Evolutionary conservation across 345 rosid genomes (phyloP), one percentile per base, ranked within the genome.

Genomic region (Microthlaspi erraticum): DNA sequence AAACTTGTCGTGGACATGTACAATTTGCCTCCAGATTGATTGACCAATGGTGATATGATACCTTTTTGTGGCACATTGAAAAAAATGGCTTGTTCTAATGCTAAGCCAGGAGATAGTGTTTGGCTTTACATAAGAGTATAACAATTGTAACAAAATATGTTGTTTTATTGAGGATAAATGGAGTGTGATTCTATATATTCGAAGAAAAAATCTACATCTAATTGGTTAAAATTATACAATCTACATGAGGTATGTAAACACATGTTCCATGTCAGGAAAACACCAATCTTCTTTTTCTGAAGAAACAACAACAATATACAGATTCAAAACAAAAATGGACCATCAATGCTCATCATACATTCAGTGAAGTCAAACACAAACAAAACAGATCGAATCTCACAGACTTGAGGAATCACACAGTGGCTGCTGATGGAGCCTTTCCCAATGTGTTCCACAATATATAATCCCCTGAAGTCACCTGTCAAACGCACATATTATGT

Each of bases 361-460:
- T 52, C 42, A n/a, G 8, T 19, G n/a, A 51, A 38, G 52, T 14
- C 6, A 9, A 33, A 52, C 54, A 31, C 34, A 44, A 33, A 45
- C 34, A 33, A 19, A 33, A 8, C 19, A 59, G 36, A 64, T 34
- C 20, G 39, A 52, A 13, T 20, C 57, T 18, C 45, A 26, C 7
- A 33, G 33, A 56, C 39, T n/a, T 16, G 17, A 36, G 51, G 18
- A 48, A 10, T 57, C 8, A 60, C 60, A 60, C 67, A 31, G 57
- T 46, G 52, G 79, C 83, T 64, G 86, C 87, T 31, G 85, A 79
- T 9, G 97, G 97, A 77, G 96, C 93, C 57, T 88, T 85, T 66
- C 99, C 97, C 67, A 94, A 75, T 34, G 99, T 94, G 78, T 91
- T 91, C 99, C 97, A 91, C 78, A 91, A 67, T 68, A 91, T 88